These are phyloP conservation scores for Pichia inconspicua DNA, from an alignment of 1,139 yeast genomes.

Conservation along the genomic window DNA sequence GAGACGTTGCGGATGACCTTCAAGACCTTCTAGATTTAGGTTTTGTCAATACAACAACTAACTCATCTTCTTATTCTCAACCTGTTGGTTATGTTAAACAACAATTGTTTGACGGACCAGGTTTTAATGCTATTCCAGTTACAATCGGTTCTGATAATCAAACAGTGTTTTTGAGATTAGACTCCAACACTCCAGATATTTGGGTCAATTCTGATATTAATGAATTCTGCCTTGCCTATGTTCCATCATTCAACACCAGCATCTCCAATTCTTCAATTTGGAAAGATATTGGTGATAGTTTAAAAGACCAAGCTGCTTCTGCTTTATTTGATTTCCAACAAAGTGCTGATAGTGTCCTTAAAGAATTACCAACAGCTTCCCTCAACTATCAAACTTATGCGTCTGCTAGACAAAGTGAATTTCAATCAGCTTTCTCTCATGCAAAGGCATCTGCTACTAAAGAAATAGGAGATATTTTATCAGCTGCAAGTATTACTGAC, in stretches of 20 bases:
- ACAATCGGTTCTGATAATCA: conserved; percentile 14
- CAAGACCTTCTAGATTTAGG: neutral
- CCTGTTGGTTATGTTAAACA: conserved; percentile 1
- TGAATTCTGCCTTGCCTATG: conserved; percentile 12
- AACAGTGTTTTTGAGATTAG: conserved; percentile 11
- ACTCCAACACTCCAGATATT: conserved; percentile 10
- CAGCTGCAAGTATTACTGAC: neutral
- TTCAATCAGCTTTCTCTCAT: conserved; percentile 3
- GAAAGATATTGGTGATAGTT: conserved; percentile 2
- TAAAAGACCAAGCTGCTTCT: neutral
- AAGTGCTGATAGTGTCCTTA: neutral
- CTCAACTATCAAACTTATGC: neutral
- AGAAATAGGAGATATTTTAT: conserved; percentile 1
- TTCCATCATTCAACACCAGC: conserved; percentile 4
- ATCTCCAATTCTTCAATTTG: conserved; percentile 1
- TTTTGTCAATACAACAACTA: neutral
- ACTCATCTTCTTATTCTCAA: neutral
- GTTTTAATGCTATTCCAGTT: conserved; percentile 10
- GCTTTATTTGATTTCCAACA: neutral
- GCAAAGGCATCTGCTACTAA: conserved; percentile 6
- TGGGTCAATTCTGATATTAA: conserved; percentile 15
- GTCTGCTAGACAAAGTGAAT: conserved; percentile 6
- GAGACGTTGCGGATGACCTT: neutral
- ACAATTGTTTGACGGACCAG: conserved; percentile 2
- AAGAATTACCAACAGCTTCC: neutral